Percentiles rank a stretch among this genome's conserved stretches.
Conservation (phyloP, 257 asterid genomes). For the Rhazya stricta region DNA sequence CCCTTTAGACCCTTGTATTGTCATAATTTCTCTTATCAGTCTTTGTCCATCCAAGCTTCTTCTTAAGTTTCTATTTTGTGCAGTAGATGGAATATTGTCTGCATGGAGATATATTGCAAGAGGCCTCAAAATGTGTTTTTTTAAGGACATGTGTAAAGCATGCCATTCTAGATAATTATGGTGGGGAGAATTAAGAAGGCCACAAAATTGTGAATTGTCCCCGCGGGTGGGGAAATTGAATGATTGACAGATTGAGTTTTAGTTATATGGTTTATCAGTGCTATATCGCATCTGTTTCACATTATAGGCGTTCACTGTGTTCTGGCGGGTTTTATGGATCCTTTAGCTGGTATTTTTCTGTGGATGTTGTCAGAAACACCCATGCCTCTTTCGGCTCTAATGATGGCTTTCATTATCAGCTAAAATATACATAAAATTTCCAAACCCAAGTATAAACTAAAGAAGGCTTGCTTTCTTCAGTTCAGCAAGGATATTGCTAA, state of each 20-base stretch:
- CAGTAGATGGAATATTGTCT: too few relatives aligned
- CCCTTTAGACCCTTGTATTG: background rate
- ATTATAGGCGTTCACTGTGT: background rate
- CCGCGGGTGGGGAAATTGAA: too few relatives aligned
- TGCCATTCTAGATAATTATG: too few relatives aligned
- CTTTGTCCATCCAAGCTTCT: too few relatives aligned
- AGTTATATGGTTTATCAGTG: background rate
- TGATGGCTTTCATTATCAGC: background rate
- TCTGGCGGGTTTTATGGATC: background rate
- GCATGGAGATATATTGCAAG: too few relatives aligned
- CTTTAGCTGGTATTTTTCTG: background rate
- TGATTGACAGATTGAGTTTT: too few relatives aligned
- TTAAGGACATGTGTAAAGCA: too few relatives aligned
- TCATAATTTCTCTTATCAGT: background rate
- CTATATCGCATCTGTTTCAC: background rate
- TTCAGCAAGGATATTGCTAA: slow-evolving; percentile 93
- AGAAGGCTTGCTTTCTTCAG: slow-evolving; percentile 12
- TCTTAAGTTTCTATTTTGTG: too few relatives aligned
- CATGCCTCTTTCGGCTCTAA: background rate
- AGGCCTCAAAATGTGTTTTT: too few relatives aligned
- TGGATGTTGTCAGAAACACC: background rate
- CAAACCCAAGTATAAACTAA: background rate
- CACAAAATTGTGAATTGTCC: too few relatives aligned
- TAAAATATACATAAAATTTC: background rate
- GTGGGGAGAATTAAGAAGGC: too few relatives aligned